These are phyloP conservation scores for Daldinia decipiens DNA, from an alignment of 495 filamentous ascomycete genomes.

Conservation along the genomic window DNA sequence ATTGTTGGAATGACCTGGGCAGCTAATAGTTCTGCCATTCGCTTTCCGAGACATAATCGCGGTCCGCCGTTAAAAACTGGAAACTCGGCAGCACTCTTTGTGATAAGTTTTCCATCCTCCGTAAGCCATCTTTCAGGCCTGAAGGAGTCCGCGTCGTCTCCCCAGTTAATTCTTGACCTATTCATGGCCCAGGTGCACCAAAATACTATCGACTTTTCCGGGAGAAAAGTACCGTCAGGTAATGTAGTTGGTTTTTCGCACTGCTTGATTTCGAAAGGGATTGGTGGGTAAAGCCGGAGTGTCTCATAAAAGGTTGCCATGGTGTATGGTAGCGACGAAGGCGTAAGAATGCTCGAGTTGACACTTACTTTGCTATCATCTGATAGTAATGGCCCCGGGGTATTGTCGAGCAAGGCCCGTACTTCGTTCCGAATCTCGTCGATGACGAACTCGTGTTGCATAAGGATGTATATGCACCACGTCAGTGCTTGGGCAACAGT, in stretches of 20 bases:
- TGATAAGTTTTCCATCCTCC: slow-evolving; percentile 51
- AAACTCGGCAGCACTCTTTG: slow-evolving; percentile 62
- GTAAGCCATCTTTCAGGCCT: slow-evolving; percentile 64
- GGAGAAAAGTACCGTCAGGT: slow-evolving; percentile 68
- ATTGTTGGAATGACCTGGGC: slow-evolving; percentile 62
- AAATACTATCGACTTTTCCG: slow-evolving; percentile 60
- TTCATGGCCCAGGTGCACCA: slow-evolving; percentile 73
- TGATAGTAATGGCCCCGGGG: not conserved
- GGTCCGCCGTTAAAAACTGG: slow-evolving; percentile 71
- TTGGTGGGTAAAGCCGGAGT: slow-evolving; percentile 66
- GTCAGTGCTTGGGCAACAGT: slow-evolving; percentile 70
- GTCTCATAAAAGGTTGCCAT: slow-evolving; percentile 67
- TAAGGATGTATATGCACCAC: slow-evolving; percentile 68
- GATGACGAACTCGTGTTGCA: slow-evolving; percentile 55
- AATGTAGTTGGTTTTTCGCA: slow-evolving; percentile 60
- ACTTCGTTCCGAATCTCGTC: slow-evolving; percentile 58
- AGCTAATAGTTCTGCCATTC: slow-evolving; percentile 67
- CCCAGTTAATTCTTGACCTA: slow-evolving; percentile 64
- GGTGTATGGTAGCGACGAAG: slow-evolving; percentile 60
- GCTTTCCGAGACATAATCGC: slow-evolving; percentile 66
- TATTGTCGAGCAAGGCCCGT: slow-evolving; percentile 23
- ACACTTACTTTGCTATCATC: slow-evolving; percentile 18
- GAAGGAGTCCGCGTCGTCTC: slow-evolving; percentile 64
- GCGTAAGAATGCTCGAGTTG: slow-evolving; percentile 54
- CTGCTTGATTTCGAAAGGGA: slow-evolving; percentile 70